phyloP scores from a whole-genome alignment of 1,284 basidiomycete species.

The Lentinus polychrous region DNA sequence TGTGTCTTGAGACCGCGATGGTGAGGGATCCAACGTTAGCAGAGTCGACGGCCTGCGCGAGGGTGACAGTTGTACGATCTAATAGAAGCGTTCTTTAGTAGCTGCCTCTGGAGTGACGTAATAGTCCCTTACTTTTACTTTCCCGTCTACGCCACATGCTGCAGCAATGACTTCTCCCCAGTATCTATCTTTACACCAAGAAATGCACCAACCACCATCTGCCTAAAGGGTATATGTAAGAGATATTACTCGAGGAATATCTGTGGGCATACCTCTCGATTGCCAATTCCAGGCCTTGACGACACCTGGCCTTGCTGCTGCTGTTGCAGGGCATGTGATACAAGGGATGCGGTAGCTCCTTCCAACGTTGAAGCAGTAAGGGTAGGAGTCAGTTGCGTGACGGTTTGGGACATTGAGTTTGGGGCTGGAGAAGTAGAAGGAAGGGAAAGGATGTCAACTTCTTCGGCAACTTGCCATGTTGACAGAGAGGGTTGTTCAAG shows the following conservation, averaged over 20 bases:
- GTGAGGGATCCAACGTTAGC: conserved; percentile 27
- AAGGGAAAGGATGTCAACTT: conserved; percentile 67
- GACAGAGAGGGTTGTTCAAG: conserved; percentile 75
- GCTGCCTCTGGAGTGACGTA: background rate
- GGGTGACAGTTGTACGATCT: conserved; percentile 56
- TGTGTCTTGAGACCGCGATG: conserved; percentile 27
- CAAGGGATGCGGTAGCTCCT: conserved; percentile 48
- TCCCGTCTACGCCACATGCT: conserved; percentile 62
- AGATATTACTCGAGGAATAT: background rate
- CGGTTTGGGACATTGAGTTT: conserved; percentile 40
- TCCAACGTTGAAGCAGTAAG: conserved; percentile 52
- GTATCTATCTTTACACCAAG: conserved; percentile 91
- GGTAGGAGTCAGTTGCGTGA: conserved; percentile 61
- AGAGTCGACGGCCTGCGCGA: conserved; percentile 36
- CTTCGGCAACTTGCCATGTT: conserved; percentile 76
- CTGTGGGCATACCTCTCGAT: conserved; percentile 38
- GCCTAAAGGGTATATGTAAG: conserved; percentile 30
- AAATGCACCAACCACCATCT: conserved; percentile 86
- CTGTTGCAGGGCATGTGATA: conserved; percentile 54
- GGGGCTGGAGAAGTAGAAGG: conserved; percentile 38
- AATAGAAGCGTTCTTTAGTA: conserved; percentile 2
- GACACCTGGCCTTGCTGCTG: conserved; percentile 35
- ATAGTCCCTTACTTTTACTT: conserved; percentile 56
- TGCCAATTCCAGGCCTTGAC: conserved; percentile 47
- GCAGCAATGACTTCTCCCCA: conserved; percentile 87